Conservation (phyloP, 306 rosid genomes). For the Pyrus bretschneideri region DNA sequence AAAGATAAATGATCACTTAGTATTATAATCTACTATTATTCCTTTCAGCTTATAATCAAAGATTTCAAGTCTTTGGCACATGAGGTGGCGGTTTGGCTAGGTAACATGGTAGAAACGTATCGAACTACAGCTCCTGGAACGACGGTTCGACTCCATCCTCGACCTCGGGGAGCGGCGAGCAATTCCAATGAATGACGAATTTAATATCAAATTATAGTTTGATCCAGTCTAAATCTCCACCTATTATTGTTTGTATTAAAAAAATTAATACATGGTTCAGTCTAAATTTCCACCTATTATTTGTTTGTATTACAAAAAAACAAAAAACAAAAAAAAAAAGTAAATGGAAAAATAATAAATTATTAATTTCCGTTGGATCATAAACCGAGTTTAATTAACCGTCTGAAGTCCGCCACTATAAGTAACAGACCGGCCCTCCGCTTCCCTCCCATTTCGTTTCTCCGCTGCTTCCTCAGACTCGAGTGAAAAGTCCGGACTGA, state of each 20-base stretch:
- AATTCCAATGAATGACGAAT: too few species aligned
- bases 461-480: neutral
- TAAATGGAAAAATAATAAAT: neutral
- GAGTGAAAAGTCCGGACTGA: neutral
- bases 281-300: neutral
- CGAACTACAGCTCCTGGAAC: too few species aligned
- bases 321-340: accelerated
- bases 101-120: too few species aligned
- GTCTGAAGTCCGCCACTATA: neutral
- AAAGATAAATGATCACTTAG: too few species aligned
- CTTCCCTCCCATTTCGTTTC: neutral
- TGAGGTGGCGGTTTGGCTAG: too few species aligned
- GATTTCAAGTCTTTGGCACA: too few species aligned
- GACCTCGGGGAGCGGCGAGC: accelerated
- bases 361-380: neutral
- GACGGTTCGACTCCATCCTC: too few species aligned
- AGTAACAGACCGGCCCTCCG: neutral
- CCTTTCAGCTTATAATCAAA: too few species aligned
- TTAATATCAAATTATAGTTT: too few species aligned
- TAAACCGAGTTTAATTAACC: neutral
- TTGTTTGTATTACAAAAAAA: neutral
- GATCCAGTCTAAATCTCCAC: neutral
- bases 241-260: neutral
- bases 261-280: neutral
- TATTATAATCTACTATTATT: too few species aligned